Evolutionary conservation across 306 rosid genomes (phyloP).

Genomic region (Pachyrhizus erosus): DNA sequence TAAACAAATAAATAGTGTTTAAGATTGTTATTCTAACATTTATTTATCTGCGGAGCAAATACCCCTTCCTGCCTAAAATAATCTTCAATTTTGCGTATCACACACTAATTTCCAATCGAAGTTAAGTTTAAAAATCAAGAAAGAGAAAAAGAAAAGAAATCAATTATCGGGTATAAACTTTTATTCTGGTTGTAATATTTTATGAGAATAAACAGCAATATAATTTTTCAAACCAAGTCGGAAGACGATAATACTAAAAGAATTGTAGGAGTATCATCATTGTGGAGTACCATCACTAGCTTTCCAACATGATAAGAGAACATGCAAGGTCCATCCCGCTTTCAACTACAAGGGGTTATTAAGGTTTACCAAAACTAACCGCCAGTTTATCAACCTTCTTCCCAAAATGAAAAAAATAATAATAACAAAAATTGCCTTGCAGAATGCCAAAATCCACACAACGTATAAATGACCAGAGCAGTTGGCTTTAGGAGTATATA

Average conservation of each 20-base stretch:
- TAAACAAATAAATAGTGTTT: not conserved
- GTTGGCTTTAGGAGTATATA: slow-evolving; percentile 45
- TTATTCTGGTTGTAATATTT: not conserved
- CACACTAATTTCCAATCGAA: not conserved
- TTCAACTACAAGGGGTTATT: slow-evolving; percentile 79
- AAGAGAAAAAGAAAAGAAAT: not conserved
- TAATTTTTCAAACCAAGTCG: too few relatives aligned
- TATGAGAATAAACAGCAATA: not conserved
- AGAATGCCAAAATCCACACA: slow-evolving; percentile 54
- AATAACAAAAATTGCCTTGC: slow-evolving; percentile 57
- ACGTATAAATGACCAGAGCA: slow-evolving; percentile 51
- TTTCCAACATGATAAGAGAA: slow-evolving; percentile 46
- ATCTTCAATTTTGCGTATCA: not conserved
- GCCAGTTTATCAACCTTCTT: slow-evolving; percentile 57
- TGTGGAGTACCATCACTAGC: slow-evolving; percentile 45
- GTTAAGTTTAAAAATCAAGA: not conserved
- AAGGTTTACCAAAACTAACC: slow-evolving; percentile 60
- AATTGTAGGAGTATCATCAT: slow-evolving; percentile 40
- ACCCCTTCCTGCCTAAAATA: not conserved
- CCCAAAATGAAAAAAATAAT: slow-evolving; percentile 41
- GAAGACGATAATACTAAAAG: not conserved
- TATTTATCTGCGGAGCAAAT: not conserved
- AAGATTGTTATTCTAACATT: not conserved
- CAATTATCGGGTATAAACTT: not conserved
- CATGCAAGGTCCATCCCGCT: slow-evolving; percentile 58